These are phyloP conservation scores for Metschnikowia sp. DNA, from an alignment of 805 yeast species.

Conservation along the genomic window DNA sequence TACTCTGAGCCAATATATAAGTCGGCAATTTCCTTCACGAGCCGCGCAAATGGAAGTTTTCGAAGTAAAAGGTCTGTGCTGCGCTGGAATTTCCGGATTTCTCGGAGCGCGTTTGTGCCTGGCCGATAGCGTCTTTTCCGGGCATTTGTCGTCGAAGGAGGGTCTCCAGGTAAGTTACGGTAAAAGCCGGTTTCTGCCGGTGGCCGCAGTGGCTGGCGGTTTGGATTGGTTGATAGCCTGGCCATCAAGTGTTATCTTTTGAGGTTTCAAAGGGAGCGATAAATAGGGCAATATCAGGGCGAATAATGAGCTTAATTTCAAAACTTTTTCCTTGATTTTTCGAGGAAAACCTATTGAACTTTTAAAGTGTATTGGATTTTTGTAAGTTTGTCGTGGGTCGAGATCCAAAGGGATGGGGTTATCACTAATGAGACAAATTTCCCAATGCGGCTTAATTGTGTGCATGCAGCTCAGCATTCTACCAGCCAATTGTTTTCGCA, in stretches of 20 bases:
- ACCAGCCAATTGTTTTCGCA: constrained; percentile 11
- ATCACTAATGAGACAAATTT: not conserved
- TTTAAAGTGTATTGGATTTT: too few relatives aligned
- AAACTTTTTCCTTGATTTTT: too few relatives aligned
- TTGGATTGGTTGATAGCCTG: constrained; percentile 13
- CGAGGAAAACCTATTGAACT: too few relatives aligned
- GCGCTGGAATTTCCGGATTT: constrained; percentile 65
- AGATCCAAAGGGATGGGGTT: too few relatives aligned
- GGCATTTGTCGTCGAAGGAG: constrained; percentile 27
- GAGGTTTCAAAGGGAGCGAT: not conserved
- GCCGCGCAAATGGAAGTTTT: constrained; percentile 73
- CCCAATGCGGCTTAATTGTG: constrained; percentile 6
- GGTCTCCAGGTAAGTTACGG: constrained; percentile 56
- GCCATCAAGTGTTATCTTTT: constrained; percentile 6
- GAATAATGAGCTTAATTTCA: not conserved
- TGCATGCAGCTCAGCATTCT: constrained; percentile 3
- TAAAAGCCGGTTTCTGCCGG: constrained; percentile 32
- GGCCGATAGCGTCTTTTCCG: constrained; percentile 48
- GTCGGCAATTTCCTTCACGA: constrained; percentile 71
- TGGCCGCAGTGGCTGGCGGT: constrained; percentile 3
- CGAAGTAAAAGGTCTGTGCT: constrained; percentile 65
- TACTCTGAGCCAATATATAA: constrained; percentile 51
- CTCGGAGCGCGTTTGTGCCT: constrained; percentile 64
- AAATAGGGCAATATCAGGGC: not conserved
- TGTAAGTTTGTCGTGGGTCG: too few relatives aligned